Conservation (phyloP, 2,329 filamentous ascomycete species). For the Colletotrichum lupini region DNA sequence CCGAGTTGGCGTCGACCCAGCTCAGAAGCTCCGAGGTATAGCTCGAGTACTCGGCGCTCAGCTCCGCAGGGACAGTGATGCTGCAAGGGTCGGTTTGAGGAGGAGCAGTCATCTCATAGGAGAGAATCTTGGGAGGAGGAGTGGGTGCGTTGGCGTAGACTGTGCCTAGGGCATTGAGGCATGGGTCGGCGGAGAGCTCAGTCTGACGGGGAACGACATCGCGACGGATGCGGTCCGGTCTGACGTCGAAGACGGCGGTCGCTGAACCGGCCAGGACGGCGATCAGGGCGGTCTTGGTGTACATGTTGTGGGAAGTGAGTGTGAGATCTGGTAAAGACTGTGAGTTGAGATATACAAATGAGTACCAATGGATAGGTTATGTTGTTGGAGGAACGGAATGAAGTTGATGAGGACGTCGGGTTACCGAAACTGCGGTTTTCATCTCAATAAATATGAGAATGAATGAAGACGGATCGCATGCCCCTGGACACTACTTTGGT, state of each 20-base stretch:
- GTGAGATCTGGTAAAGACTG: not conserved
- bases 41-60: constrained; percentile 36
- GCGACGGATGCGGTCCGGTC: constrained; percentile 34
- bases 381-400: not conserved
- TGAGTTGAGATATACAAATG: not conserved
- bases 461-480: not conserved
- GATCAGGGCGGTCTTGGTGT: constrained; percentile 39
- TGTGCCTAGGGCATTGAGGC: constrained; percentile 36
- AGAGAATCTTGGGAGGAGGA: constrained; percentile 36
- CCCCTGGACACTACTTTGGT: constrained; percentile 15
- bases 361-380: not conserved
- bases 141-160: constrained; percentile 40
- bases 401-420: not conserved
- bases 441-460: not conserved
- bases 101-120: constrained; percentile 36
- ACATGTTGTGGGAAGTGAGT: constrained; percentile 37
- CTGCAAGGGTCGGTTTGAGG: constrained; percentile 40
- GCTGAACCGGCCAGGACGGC: constrained; percentile 39
- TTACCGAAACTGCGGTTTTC: not conserved
- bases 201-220: constrained; percentile 41
- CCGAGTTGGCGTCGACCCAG: constrained; percentile 41
- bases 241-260: constrained; percentile 34
- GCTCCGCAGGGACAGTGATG: constrained; percentile 38
- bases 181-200: constrained; percentile 24
- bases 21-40: constrained; percentile 38